Conservation (phyloP, 306 rosid species). For the Hippophae gyantsensis region DNA sequence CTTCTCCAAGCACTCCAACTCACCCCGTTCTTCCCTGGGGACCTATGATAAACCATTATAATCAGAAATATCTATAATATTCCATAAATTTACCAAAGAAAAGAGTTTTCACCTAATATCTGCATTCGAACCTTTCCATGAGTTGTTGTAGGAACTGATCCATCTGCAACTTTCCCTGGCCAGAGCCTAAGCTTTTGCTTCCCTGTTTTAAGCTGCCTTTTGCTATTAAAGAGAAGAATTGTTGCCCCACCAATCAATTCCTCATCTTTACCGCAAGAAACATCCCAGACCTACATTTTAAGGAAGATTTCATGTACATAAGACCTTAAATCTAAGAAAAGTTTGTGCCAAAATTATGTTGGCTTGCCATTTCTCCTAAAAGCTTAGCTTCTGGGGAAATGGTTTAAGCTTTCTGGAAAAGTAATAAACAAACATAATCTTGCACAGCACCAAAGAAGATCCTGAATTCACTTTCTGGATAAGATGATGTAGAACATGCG, state of each 20-base stretch:
- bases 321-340: constrained; percentile 5
- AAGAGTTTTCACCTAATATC: neutral
- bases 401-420: too few species aligned
- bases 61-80: constrained; percentile 3
- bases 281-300: constrained; percentile 80
- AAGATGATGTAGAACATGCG: neutral
- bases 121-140: constrained; percentile 79
- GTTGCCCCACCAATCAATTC: constrained; percentile 97
- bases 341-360: neutral
- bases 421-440: too few species aligned
- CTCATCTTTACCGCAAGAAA: constrained; percentile 71
- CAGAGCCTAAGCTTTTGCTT: constrained; percentile 95
- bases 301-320: constrained; percentile 11
- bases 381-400: too few species aligned
- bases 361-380: too few species aligned
- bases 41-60: constrained; percentile 39
- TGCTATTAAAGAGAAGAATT: constrained; percentile 73
- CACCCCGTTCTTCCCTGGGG: constrained; percentile 84
- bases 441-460: too few species aligned
- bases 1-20: constrained; percentile 90
- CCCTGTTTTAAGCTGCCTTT: constrained; percentile 91
- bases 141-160: constrained; percentile 64
- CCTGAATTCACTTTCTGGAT: too few species aligned
- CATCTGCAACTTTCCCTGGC: constrained; percentile 89
- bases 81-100: constrained; percentile 1